A percentile compares a stretch with the other conserved stretches of the same genome.
Evolutionary conservation across 129 eudicot genomes (phyloP).

Genomic region (Escallonia rubra): DNA sequence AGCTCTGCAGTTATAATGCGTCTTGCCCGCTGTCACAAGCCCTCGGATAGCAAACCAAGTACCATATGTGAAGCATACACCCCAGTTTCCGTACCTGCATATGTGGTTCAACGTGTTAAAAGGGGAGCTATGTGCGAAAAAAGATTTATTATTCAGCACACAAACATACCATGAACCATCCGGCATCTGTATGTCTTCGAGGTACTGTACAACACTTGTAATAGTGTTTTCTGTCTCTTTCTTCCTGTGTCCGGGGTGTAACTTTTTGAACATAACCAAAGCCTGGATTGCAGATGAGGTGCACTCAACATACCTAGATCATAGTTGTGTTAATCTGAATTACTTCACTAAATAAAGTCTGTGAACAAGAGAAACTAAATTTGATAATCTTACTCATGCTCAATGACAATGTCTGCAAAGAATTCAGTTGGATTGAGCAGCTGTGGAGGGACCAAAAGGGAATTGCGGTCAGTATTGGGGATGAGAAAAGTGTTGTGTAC

Average conservation of each 20-base stretch:
- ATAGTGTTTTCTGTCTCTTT: constrained; percentile 60
- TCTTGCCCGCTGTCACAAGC: constrained; percentile 58
- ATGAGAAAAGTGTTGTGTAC: too few relatives aligned
- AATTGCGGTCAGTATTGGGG: too few relatives aligned
- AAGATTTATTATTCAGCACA: too few relatives aligned
- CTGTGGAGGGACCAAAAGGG: constrained; percentile 32
- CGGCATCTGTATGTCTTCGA: constrained; percentile 62
- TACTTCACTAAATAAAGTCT: too few relatives aligned
- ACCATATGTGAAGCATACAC: constrained; percentile 78
- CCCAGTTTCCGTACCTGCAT: constrained; percentile 86
- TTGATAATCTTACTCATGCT: constrained; percentile 63
- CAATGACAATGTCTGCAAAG: constrained; percentile 77
- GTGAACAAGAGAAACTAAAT: too few relatives aligned
- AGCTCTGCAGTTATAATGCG: constrained; percentile 50
- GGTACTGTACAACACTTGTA: constrained; percentile 39
- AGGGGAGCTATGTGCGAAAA: too few relatives aligned
- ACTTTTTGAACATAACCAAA: constrained; percentile 60
- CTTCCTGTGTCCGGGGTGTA: constrained; percentile 62
- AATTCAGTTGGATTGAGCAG: constrained; percentile 86
- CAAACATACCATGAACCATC: constrained; percentile 91
- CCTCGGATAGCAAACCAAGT: constrained; percentile 87
- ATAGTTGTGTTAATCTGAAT: constrained; percentile 12
- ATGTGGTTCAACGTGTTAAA: too few relatives aligned
- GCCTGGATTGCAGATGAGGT: constrained; percentile 83
- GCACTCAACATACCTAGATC: constrained; percentile 76